Evolutionary conservation across 305 asterid species (phyloP).

Genomic region (Fraxinus floribunda): DNA sequence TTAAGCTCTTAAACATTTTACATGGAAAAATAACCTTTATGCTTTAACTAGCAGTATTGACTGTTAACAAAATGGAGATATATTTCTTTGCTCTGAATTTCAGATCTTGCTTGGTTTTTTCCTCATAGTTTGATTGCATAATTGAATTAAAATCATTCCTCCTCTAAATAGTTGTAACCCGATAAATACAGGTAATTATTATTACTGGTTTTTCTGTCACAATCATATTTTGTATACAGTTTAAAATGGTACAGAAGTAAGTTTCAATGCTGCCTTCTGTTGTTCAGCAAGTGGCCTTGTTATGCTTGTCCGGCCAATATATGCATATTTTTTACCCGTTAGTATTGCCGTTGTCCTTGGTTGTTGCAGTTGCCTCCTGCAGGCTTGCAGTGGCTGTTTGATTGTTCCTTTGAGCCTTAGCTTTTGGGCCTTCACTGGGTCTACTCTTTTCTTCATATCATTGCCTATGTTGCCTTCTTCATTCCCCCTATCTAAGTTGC

Average conservation of each 20-base stretch:
- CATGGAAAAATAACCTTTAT: neutral
- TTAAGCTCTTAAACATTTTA: neutral
- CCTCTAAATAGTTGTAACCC: neutral
- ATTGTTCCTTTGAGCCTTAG: neutral
- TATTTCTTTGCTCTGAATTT: neutral
- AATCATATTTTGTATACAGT: neutral
- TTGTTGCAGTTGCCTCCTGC: neutral
- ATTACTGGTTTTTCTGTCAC: neutral
- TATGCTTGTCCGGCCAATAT: neutral
- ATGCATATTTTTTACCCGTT: neutral
- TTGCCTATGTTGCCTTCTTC: neutral
- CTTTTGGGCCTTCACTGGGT: neutral
- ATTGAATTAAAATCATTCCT: neutral
- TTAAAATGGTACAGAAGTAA: neutral
- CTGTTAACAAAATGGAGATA: neutral
- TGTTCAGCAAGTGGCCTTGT: neutral
- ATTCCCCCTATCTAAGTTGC: neutral
- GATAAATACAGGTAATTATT: neutral
- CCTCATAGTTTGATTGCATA: neutral
- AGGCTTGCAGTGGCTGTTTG: neutral
- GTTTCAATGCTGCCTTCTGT: neutral
- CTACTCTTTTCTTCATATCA: neutral
- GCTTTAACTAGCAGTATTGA: constrained; percentile 1
- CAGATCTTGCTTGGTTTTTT: neutral
- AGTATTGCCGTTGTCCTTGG: neutral